These are phyloP conservation scores for Besnoitia besnoiti DNA, from an alignment of 169 alveolate genomes.

Conservation along the genomic window DNA sequence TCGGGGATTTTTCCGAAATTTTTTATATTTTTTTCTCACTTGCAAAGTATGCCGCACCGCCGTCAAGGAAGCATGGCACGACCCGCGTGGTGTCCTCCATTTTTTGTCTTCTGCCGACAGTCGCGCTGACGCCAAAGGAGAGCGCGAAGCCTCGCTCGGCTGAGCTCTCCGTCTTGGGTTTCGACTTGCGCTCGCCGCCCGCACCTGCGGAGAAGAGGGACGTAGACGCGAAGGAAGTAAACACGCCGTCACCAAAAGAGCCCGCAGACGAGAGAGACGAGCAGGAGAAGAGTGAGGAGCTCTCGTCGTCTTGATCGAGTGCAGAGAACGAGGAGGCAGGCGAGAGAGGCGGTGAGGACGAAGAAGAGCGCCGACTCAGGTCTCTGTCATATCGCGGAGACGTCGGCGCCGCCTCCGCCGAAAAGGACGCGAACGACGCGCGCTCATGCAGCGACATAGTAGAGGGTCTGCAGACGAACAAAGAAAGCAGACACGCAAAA, in stretches of 20 bases:
- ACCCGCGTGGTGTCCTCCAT: neutral
- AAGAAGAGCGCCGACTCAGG: neutral
- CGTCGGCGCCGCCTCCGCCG: neutral
- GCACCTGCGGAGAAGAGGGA: too few species aligned
- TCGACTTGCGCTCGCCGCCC: neutral
- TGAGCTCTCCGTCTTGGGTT: neutral
- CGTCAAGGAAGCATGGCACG: neutral
- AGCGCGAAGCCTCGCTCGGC: slow-evolving; percentile 31
- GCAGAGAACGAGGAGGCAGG: neutral
- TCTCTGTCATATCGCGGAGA: neutral
- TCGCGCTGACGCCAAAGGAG: neutral
- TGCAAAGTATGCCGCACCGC: neutral
- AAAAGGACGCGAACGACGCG: neutral
- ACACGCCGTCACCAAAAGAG: too few species aligned
- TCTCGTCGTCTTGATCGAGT: too few species aligned
- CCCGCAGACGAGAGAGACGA: neutral
- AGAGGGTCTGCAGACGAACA: too few species aligned
- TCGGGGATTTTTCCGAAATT: too few species aligned
- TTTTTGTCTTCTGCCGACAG: neutral
- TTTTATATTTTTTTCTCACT: neutral
- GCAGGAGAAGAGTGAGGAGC: too few species aligned
- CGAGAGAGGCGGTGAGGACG: neutral
- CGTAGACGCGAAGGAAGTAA: too few species aligned
- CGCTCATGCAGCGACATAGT: neutral
- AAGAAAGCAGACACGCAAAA: too few species aligned